A percentile compares a stretch with the other conserved stretches of the same genome.
Conservation (phyloP, 805 yeast species). For the Candida endomychidarum region DNA sequence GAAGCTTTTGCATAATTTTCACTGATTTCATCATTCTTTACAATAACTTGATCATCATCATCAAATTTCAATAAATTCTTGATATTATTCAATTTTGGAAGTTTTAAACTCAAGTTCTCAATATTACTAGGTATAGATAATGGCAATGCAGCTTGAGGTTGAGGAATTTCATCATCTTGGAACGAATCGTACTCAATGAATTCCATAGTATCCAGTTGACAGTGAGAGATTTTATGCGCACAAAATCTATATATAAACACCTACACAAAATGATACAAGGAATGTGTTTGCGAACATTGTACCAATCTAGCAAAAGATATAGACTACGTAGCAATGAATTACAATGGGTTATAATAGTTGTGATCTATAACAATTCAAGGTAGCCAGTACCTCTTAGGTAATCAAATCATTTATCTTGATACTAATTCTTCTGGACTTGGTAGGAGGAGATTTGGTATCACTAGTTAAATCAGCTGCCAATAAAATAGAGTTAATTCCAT, state of each 20-base stretch:
- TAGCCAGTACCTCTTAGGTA: no score
- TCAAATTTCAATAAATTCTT: constrained; percentile 29
- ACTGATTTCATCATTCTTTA: constrained; percentile 27
- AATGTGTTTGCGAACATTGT: no score
- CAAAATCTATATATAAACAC: neutral
- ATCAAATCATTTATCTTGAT: constrained; percentile 34
- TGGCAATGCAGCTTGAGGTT: constrained; percentile 46
- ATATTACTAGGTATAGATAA: constrained; percentile 38
- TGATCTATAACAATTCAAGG: no score
- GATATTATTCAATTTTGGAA: constrained; percentile 34
- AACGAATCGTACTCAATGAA: constrained; percentile 41
- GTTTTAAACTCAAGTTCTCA: constrained; percentile 26
- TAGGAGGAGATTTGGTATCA: constrained; percentile 8
- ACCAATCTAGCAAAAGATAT: no score
- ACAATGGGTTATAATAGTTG: no score
- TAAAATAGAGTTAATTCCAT: constrained; percentile 32
- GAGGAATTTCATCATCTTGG: constrained; percentile 30
- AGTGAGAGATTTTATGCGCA: no score
- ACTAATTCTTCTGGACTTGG: constrained; percentile 15
- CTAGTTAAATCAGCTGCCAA: constrained; percentile 25
- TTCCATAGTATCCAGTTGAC: constrained; percentile 43
- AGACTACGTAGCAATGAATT: no score
- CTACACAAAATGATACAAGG: no score
- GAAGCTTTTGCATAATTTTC: constrained; percentile 52
- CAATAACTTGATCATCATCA: constrained; percentile 10